phyloP scores from a whole-genome alignment of 768 basidiomycete genomes.

The Agrocybe chaxingu region DNA sequence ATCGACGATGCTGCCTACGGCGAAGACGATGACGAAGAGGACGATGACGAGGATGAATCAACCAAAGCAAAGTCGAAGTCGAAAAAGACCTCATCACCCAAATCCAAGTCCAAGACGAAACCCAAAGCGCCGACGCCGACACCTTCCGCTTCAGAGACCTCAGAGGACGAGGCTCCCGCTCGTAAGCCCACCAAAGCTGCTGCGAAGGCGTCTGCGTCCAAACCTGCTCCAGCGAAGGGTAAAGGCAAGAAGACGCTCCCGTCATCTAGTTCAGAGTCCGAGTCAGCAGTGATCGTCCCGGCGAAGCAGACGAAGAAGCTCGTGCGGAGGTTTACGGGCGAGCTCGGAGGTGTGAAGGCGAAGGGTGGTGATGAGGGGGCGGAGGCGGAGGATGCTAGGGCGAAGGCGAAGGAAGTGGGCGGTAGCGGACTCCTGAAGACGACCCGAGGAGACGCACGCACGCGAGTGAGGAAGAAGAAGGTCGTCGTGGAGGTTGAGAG shows the following conservation, averaged over 20 bases:
- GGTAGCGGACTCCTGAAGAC: not conserved
- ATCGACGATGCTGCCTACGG: not conserved
- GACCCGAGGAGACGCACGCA: not conserved
- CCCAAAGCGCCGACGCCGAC: not conserved
- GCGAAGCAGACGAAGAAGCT: slow-evolving; percentile 22
- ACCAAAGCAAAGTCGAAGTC: not conserved
- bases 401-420: slow-evolving; percentile 4
- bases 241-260: too few relatives aligned
- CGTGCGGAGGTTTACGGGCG: slow-evolving; percentile 13
- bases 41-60: not conserved
- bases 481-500: not conserved
- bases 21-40: slow-evolving; percentile 1
- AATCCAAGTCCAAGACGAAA: not conserved
- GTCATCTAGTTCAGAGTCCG: too few relatives aligned
- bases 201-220: not conserved
- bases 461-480: slow-evolving; percentile 8
- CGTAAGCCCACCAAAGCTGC: not conserved
- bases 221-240: not conserved
- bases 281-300: slow-evolving; percentile 12
- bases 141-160: too few relatives aligned
- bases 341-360: slow-evolving; percentile 6
- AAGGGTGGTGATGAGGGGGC: slow-evolving; percentile 14
- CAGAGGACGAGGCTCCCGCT: not conserved
- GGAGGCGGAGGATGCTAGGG: slow-evolving; percentile 2
- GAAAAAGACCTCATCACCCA: not conserved